phyloP scores from a whole-genome alignment of 2,329 filamentous ascomycete species.

The Helotiales sp. region DNA sequence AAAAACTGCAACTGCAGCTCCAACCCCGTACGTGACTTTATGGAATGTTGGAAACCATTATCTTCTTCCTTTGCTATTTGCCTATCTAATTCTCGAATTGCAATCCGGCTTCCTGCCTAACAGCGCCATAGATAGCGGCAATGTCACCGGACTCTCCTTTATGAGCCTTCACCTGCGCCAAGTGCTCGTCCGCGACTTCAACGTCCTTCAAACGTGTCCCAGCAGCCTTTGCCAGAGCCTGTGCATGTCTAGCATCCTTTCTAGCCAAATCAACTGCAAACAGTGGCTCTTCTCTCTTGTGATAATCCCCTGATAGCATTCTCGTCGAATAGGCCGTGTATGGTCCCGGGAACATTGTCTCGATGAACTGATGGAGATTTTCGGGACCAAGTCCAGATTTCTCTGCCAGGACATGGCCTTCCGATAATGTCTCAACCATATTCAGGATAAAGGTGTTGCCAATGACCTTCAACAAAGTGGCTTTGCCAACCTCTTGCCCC shows the following conservation, averaged over 20 bases:
- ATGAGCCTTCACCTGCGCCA: constrained; percentile 72
- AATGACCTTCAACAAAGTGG: constrained; percentile 75
- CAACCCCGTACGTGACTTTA: not conserved
- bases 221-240: constrained; percentile 64
- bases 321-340: constrained; percentile 76
- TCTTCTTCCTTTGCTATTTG: not conserved
- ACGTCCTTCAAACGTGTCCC: constrained; percentile 68
- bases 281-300: constrained; percentile 75
- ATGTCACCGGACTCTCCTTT: constrained; percentile 76
- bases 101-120: constrained; percentile 74
- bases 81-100: constrained; percentile 64
- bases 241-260: constrained; percentile 81
- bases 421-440: constrained; percentile 73
- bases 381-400: constrained; percentile 76
- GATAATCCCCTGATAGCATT: constrained; percentile 78
- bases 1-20: not conserved
- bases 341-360: constrained; percentile 75
- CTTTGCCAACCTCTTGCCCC: constrained; percentile 68
- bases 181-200: constrained; percentile 70
- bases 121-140: constrained; percentile 80
- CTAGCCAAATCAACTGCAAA: constrained; percentile 82
- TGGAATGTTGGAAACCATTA: not conserved
- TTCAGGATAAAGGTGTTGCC: constrained; percentile 87
- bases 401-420: constrained; percentile 80
- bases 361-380: constrained; percentile 73